Evolutionary conservation across 257 asterid genomes (phyloP).

Genomic region (Schizonepeta tenuifolia): DNA sequence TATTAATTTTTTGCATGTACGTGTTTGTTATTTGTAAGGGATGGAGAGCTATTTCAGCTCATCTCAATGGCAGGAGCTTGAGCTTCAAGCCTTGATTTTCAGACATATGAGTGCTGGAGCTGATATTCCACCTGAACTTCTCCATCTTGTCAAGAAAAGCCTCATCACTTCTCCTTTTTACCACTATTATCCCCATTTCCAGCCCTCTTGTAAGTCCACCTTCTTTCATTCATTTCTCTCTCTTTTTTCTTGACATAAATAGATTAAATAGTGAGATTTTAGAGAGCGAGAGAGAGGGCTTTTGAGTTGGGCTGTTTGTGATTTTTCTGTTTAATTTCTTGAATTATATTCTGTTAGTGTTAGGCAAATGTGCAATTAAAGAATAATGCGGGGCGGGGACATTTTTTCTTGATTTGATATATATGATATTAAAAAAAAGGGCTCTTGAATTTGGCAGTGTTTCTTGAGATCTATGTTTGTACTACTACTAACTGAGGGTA

Average conservation of each 20-base stretch:
- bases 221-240: no score
- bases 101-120: constrained; percentile 84
- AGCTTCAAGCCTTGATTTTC: constrained; percentile 81
- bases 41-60: constrained; percentile 79
- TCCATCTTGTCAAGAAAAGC: constrained; percentile 81
- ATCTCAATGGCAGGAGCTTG: constrained; percentile 95
- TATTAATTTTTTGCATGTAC: background rate
- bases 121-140: constrained; percentile 72
- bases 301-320: background rate
- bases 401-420: background rate
- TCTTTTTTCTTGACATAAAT: background rate
- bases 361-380: background rate
- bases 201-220: constrained; percentile 62
- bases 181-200: constrained; percentile 53
- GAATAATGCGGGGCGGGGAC: no score
- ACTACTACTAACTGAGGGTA: background rate
- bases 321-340: background rate
- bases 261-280: background rate
- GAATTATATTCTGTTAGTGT: background rate
- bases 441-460: background rate
- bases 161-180: constrained; percentile 46
- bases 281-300: background rate
- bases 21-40: constrained; percentile 36
- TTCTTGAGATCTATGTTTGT: constrained; percentile 33
- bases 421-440: background rate